A percentile compares a stretch with the other conserved stretches of the same genome.
Evolutionary conservation across 495 filamentous ascomycete species (phyloP).

Genomic region (Podospora appendiculata): DNA sequence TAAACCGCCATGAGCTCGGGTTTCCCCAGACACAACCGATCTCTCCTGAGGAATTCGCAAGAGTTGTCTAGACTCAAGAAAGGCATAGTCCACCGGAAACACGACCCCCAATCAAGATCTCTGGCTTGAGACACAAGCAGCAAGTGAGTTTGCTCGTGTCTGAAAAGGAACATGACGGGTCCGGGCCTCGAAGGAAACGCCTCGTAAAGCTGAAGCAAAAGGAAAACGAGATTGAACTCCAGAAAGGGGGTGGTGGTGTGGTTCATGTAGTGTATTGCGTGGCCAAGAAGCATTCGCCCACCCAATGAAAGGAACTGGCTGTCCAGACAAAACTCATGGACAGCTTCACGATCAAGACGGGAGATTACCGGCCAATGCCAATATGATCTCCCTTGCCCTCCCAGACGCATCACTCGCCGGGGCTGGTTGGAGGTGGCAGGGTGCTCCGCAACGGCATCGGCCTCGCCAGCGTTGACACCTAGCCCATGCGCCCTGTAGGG

Average conservation of each 20-base stretch:
- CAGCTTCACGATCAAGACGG: not conserved
- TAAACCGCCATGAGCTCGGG: too few relatives aligned
- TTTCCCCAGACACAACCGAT: too few relatives aligned
- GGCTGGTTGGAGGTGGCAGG: not conserved
- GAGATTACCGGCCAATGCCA: not conserved
- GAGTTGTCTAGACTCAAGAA: too few relatives aligned
- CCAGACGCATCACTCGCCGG: not conserved
- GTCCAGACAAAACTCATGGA: not conserved
- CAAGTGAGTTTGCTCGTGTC: too few relatives aligned
- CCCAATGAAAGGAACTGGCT: not conserved
- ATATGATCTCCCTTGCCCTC: not conserved
- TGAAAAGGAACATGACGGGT: too few relatives aligned
- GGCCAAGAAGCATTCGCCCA: not conserved
- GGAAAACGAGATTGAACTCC: not conserved
- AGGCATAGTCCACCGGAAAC: too few relatives aligned
- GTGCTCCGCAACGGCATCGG: not conserved
- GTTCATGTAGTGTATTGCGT: not conserved
- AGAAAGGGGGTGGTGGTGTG: not conserved
- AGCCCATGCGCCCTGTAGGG: conserved; percentile 1
- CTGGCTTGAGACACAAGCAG: too few relatives aligned
- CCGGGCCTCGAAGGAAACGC: too few relatives aligned
- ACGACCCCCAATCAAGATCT: too few relatives aligned
- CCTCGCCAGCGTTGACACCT: not conserved
- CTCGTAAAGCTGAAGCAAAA: not conserved
- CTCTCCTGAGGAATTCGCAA: too few relatives aligned